Evolutionary conservation across 2,329 filamentous ascomycete species (phyloP).

Genomic region (Aureobasidium lini): DNA sequence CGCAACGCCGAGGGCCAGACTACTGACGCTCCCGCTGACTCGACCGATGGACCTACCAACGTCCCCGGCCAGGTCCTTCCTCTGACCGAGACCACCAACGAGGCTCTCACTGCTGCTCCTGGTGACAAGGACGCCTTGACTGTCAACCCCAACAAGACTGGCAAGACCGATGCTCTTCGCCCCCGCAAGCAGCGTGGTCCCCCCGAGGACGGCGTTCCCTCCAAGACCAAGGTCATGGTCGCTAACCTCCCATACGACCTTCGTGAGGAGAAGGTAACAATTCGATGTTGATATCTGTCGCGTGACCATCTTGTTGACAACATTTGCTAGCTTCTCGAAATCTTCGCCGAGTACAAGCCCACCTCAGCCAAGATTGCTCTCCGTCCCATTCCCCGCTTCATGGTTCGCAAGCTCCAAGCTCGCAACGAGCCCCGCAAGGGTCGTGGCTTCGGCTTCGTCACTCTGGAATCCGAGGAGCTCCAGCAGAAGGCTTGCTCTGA

Average conservation of each 20-base stretch:
- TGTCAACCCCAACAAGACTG: conserved; percentile 32
- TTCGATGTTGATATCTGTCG: background rate
- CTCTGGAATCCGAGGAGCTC: conserved; percentile 85
- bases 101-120: conserved; percentile 48
- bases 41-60: conserved; percentile 42
- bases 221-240: conserved; percentile 99
- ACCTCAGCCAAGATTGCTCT: conserved; percentile 97
- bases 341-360: conserved; percentile 87
- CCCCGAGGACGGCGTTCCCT: conserved; percentile 92
- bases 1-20: conserved; percentile 28
- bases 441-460: conserved; percentile 97
- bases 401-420: conserved; percentile 99
- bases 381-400: conserved; percentile 96
- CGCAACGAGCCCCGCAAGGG: conserved; percentile 98
- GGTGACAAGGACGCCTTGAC: conserved; percentile 38
- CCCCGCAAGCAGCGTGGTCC: conserved; percentile 80
- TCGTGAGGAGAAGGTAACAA: conserved; percentile 84
- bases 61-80: conserved; percentile 44
- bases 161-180: conserved; percentile 43
- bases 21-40: conserved; percentile 43
- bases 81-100: conserved; percentile 46
- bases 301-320: background rate
- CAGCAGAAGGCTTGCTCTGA: conserved; percentile 95
- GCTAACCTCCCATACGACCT: conserved; percentile 98
- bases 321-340: conserved; percentile 74